These are phyloP conservation scores for Anthracocystis setariae DNA, from an alignment of 1,284 basidiomycete genomes.

Conservation along the genomic window DNA sequence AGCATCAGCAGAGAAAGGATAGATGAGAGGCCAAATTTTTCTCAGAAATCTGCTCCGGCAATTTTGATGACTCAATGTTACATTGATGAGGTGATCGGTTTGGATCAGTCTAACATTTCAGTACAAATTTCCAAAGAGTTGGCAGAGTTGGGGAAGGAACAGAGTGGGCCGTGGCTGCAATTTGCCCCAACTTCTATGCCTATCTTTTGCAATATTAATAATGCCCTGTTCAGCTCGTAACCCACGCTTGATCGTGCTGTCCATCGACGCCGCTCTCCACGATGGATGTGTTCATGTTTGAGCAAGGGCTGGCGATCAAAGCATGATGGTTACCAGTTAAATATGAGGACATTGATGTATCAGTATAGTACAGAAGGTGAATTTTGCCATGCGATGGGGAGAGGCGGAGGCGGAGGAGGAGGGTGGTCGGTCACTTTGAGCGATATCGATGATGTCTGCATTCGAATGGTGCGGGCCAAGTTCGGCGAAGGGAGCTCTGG, in stretches of 20 bases:
- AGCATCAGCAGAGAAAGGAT: not conserved
- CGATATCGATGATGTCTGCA: constrained; percentile 16
- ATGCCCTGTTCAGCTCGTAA: no score
- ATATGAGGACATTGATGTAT: no score
- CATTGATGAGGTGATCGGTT: constrained; percentile 2
- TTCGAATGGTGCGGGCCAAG: constrained; percentile 5
- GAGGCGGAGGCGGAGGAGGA: no score
- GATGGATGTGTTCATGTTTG: no score
- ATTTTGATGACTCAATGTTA: constrained; percentile 11
- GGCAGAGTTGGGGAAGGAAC: not conserved
- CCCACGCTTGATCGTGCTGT: no score
- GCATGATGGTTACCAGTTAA: no score
- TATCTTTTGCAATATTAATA: no score
- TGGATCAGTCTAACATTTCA: constrained; percentile 1
- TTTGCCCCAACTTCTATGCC: constrained; percentile 4
- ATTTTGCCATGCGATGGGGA: no score
- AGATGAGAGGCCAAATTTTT: constrained; percentile 6
- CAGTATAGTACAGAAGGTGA: no score
- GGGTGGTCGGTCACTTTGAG: not conserved
- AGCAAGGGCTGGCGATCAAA: no score
- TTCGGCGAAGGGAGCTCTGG: constrained; percentile 11
- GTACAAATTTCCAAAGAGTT: not conserved
- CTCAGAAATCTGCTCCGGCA: constrained; percentile 3
- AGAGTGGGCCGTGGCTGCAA: not conserved
- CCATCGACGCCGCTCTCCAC: no score